Percentiles rank a stretch among this genome's conserved stretches.
phyloP scores from a whole-genome alignment of 1,284 basidiomycete species.

The Abortiporus biennis region DNA sequence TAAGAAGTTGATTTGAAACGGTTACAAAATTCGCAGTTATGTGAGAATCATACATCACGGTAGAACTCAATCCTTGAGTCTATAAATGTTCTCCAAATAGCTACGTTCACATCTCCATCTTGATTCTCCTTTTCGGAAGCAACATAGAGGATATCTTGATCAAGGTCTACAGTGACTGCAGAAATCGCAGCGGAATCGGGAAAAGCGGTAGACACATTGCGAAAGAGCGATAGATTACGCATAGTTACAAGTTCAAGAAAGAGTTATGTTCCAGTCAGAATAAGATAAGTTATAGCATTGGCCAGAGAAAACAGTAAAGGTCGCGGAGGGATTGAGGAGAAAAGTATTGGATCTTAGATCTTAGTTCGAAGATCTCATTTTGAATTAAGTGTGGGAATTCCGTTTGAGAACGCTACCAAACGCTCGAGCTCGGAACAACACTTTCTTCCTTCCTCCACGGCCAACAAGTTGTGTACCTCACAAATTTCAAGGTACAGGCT shows the following conservation, averaged over 20 bases:
- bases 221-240: conserved; percentile 38
- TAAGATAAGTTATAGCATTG: too few relatives aligned
- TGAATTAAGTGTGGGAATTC: too few relatives aligned
- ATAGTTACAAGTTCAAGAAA: conserved; percentile 19
- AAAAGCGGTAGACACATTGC: conserved; percentile 15
- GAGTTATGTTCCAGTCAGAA: too few relatives aligned
- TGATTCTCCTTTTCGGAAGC: conserved; percentile 45
- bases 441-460: too few relatives aligned
- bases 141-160: conserved; percentile 56
- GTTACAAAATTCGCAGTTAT: background rate
- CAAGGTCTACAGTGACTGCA: conserved; percentile 59
- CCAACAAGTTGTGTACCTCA: too few relatives aligned
- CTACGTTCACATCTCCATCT: conserved; percentile 51
- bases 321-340: too few relatives aligned
- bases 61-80: conserved; percentile 10
- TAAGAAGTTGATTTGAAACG: background rate
- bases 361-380: too few relatives aligned
- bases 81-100: conserved; percentile 54
- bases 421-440: too few relatives aligned
- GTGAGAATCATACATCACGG: background rate
- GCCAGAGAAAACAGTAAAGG: too few relatives aligned
- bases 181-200: conserved; percentile 24
- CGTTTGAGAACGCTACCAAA: too few relatives aligned
- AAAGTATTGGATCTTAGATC: too few relatives aligned
- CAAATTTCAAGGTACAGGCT: too few relatives aligned